Evolutionary conservation across 345 rosid genomes (phyloP).

Genomic region (Gossypium bickii): DNA sequence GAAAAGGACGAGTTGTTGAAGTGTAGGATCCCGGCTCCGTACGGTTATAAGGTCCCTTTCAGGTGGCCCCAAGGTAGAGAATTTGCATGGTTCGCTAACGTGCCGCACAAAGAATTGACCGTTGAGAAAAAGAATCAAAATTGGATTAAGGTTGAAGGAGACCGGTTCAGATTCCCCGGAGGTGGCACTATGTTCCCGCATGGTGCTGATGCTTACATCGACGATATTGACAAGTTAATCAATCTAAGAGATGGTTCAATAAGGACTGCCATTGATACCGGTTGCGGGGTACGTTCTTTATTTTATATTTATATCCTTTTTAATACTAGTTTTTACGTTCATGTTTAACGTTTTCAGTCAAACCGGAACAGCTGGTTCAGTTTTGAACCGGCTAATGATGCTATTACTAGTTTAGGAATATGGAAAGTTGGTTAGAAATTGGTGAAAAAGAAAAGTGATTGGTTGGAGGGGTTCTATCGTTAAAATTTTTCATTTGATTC

Average conservation of each 20-base stretch:
- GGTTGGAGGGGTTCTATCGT: background rate
- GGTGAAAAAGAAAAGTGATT: background rate
- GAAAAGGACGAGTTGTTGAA: constrained; percentile 39
- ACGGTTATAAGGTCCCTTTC: constrained; percentile 70
- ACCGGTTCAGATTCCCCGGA: constrained; percentile 78
- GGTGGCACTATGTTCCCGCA: constrained; percentile 95
- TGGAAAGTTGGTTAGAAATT: constrained; percentile 8
- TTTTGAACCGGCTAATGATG: constrained; percentile 8
- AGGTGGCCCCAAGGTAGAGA: constrained; percentile 86
- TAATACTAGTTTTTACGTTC: background rate
- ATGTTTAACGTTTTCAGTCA: background rate
- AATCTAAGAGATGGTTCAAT: constrained; percentile 78
- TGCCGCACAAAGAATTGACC: constrained; percentile 80
- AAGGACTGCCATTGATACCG: constrained; percentile 91
- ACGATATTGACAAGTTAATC: constrained; percentile 71
- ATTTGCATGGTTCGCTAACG: constrained; percentile 83
- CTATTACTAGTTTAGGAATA: background rate
- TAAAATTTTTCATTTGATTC: background rate
- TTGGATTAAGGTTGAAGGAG: constrained; percentile 68
- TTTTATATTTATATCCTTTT: background rate
- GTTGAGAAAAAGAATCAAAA: constrained; percentile 90
- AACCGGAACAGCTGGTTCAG: background rate
- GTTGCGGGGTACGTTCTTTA: constrained; percentile 78
- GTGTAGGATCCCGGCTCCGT: constrained; percentile 78
- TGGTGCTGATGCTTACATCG: constrained; percentile 83